Evolutionary conservation across 768 basidiomycete genomes (phyloP), one percentile per base, ranked within the genome.

Genomic region (Phlegmacium glaucopus): DNA sequence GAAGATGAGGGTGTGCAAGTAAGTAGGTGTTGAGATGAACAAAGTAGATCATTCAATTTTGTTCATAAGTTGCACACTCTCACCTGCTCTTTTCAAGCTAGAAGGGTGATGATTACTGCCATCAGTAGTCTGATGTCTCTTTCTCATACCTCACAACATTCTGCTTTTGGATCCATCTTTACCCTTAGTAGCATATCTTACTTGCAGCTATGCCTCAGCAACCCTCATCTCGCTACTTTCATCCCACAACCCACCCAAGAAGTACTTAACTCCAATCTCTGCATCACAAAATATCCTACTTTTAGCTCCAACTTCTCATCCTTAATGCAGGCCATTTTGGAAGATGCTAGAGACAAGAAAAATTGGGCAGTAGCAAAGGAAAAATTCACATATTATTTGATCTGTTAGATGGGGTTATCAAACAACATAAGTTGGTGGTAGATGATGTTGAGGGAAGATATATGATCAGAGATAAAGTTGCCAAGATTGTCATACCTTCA

Each of bases 1-100:
- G 90, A 88, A 80, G 65, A 92, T 93, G 90, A 90, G 90, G 4
- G 88, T 89, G 50, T 88, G 88, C 6, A 74, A 87, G 16, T 74
- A 76, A 55, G 80, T 85, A 46, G 56, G 54, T 0, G 50, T 39
- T 1, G 71, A 69, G 4, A 83, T 81, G 25, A 72, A 72, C 9
- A 83, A 32, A 32, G 30, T 13, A 32, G 30, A 82, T 46, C 82
- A 85, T 55, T 67, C 65, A 32, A 66, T 61, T 93, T 79, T 57
- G 69, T 82, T 8, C 81, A 89, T 90, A 50, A 45, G 85, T 43
- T 35, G n/a, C 13, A 25, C 12, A 18, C 34, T 32, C 28, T 47
- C 27, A 7, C 17, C 49, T 32, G 26, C n/a, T 17, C 13, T 34
- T 17, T 4, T 1, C 12, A 40, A 15, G 30, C 47, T 26, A 39